Base-by-base conservation (phyloP, 257 asterid species). In the Nicotiana benthamiana region DNA sequence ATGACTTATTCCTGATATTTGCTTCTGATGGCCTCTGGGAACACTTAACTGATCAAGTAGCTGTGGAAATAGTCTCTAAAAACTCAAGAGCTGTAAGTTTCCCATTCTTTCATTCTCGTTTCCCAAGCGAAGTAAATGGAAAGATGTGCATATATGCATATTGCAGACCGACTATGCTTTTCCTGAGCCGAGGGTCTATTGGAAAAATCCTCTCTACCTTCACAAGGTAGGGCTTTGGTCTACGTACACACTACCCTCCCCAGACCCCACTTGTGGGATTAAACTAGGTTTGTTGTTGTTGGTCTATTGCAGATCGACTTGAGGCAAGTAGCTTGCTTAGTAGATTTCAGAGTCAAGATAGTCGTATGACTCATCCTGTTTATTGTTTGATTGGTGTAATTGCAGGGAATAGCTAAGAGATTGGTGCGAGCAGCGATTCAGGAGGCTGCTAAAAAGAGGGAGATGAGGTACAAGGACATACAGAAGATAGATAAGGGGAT, bases 21-120 rank as follows among this genome's bases (percentile, higher is more conserved):
- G 99, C 99, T 26, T 94, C 99, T 27, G 99, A 96, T 90, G 99
- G 99, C 81, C 96, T 96, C 52, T 96, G 98, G 99, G 99, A 96
- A 74, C 94, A 93, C 16, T 87, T 96, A 81, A 91, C 90, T 43
- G 98, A 96, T 59, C 93, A 96, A 62, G 91, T 80, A 75, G 99
- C 95, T 4, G 97, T 96, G 82, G 93, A 91, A 46, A 90, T 96
- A 60, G 99, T 96, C 27, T 86, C 89, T 2, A 91, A 87, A 79
- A 62, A 87, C 86, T 95, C 99, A 22, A 90, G 97, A 91, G 89
- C 92, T 51, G 99, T 96, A 87, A 91, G 99, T 83, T 11, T 6
- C 40, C 52, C 40, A 15, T 48, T 22, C 6, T 60, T 62, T 6
- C 16, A 51, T 52, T 52, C 11, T 13, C 4, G 0, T 40, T 70